Evolutionary conservation across 345 rosid species (phyloP).

Genomic region (Raphanus raphanistrum): DNA sequence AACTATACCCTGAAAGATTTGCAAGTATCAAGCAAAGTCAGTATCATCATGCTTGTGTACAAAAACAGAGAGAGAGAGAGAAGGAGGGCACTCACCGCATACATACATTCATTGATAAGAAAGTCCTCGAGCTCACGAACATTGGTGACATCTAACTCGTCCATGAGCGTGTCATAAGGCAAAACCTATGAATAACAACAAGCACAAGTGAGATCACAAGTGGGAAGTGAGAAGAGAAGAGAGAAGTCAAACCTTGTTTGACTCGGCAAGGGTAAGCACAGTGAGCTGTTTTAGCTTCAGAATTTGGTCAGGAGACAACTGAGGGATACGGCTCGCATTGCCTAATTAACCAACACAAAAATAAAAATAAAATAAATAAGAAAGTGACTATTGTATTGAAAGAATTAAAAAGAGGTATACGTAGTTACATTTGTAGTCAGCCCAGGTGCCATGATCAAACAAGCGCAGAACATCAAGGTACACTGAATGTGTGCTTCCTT

Average conservation of each 20-base stretch:
- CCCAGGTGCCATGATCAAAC: slow-evolving; percentile 93
- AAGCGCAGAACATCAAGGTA: slow-evolving; percentile 66
- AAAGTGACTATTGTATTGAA: neutral
- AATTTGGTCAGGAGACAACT: slow-evolving; percentile 72
- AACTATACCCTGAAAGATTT: slow-evolving; percentile 67
- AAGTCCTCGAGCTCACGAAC: slow-evolving; percentile 96
- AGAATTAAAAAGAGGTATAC: neutral
- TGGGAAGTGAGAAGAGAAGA: neutral
- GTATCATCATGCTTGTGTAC: neutral
- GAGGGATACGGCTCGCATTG: slow-evolving; percentile 52
- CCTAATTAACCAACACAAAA: slow-evolving; percentile 36
- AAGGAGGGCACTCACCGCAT: slow-evolving; percentile 55
- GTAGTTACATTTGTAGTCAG: slow-evolving; percentile 73
- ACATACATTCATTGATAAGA: slow-evolving; percentile 96
- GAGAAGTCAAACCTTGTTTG: slow-evolving; percentile 55
- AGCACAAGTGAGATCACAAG: slow-evolving; percentile 10
- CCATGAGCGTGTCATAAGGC: slow-evolving; percentile 84
- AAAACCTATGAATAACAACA: slow-evolving; percentile 49
- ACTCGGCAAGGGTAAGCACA: slow-evolving; percentile 84
- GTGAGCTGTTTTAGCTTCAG: slow-evolving; percentile 93
- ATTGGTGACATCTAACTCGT: slow-evolving; percentile 76
- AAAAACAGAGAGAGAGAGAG: neutral
- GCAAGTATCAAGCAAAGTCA: neutral
- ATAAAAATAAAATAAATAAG: neutral
- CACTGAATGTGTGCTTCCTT: slow-evolving; percentile 59